These are phyloP conservation scores for Metschnikowia kunwiensis DNA, from an alignment of 805 yeast genomes.

Conservation along the genomic window DNA sequence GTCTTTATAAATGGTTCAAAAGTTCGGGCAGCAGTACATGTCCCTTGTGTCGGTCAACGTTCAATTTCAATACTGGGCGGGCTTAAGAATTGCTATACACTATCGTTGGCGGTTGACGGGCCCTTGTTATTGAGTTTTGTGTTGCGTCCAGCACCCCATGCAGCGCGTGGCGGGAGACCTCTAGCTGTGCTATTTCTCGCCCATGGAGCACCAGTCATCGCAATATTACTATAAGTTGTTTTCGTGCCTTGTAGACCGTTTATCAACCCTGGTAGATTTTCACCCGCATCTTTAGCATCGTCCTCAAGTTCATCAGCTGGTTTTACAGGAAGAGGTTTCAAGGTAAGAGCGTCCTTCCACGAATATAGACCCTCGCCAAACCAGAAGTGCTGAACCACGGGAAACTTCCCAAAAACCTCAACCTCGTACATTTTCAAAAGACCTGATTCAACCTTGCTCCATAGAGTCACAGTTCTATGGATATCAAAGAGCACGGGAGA, in stretches of 20 bases:
- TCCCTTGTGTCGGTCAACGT: conserved; percentile 82
- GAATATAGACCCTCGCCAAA: conserved; percentile 52
- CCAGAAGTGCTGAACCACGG: conserved; percentile 91
- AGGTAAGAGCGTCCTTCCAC: conserved; percentile 15
- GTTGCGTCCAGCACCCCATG: conserved; percentile 1
- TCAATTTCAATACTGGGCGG: conserved; percentile 37
- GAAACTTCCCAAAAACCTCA: conserved; percentile 86
- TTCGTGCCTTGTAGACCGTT: conserved; percentile 24
- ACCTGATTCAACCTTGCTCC: conserved; percentile 91
- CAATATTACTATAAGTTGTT: conserved; percentile 28
- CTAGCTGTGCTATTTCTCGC: conserved; percentile 16
- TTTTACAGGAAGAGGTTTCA: conserved; percentile 9
- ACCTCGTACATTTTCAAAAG: conserved; percentile 94
- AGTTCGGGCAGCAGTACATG: conserved; percentile 90
- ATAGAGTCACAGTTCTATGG: conserved; percentile 73
- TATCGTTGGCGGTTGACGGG: background rate
- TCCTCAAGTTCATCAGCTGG: background rate
- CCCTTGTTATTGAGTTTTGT: background rate
- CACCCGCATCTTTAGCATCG: conserved; percentile 4
- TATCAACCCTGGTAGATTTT: conserved; percentile 19
- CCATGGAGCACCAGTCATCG: conserved; percentile 45
- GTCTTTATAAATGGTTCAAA: conserved; percentile 96
- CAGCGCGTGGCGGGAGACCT: conserved; percentile 1
- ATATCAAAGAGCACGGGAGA: conserved; percentile 97
- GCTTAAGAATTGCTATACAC: background rate